Percentiles rank a stretch among this genome's conserved stretches.
phyloP scores from a whole-genome alignment of 129 eudicot genomes.

The Kitagawia praeruptora region DNA sequence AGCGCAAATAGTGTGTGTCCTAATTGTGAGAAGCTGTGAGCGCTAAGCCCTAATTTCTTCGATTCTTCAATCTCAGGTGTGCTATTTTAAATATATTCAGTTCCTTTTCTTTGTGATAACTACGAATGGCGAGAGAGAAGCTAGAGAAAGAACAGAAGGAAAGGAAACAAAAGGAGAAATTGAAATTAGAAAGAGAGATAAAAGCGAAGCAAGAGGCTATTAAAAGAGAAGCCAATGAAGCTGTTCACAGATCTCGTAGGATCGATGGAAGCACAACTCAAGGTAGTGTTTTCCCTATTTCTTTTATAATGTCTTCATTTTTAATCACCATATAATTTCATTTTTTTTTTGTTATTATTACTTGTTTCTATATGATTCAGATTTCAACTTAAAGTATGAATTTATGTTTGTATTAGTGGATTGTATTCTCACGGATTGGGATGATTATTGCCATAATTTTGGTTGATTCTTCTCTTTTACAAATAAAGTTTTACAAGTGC shows the following conservation, averaged over 20 bases:
- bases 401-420: background rate
- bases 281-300: background rate
- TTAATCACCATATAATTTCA: background rate
- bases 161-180: constrained; percentile 3
- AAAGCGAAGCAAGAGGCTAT: background rate
- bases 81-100: too few species aligned
- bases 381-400: too few species aligned
- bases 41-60: too few species aligned
- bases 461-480: background rate
- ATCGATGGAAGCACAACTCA: constrained; percentile 9
- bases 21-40: too few species aligned
- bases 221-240: constrained; percentile 1
- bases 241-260: constrained; percentile 9
- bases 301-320: too few species aligned
- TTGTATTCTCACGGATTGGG: background rate
- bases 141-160: constrained; percentile 7
- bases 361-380: background rate
- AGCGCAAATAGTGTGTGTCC: too few species aligned
- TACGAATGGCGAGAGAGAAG: constrained; percentile 6
- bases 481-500: too few species aligned
- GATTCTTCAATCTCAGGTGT: too few species aligned
- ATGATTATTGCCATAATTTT: background rate
- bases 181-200: constrained; percentile 6
- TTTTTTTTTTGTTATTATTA: too few species aligned
- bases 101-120: too few species aligned